Percentiles rank a stretch among this genome's conserved stretches.
Evolutionary conservation across 441 rosid genomes (phyloP).

Genomic region (Erodium chrysanthum): DNA sequence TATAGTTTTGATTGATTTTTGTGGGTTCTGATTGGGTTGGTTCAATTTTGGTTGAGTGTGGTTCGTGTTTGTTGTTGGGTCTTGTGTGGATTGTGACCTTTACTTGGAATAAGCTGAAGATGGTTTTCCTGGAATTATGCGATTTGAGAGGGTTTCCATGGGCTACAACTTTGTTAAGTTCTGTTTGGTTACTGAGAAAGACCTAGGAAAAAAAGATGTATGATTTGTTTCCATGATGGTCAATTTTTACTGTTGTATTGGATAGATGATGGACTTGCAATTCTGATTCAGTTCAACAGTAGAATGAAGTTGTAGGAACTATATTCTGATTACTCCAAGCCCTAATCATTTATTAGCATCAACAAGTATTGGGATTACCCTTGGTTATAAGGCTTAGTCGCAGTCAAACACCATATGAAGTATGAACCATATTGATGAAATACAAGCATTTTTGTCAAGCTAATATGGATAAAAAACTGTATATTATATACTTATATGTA

Average conservation of each 20-base stretch:
- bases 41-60: not conserved
- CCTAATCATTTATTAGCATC: not conserved
- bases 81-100: no score
- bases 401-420: not conserved
- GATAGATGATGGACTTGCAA: not conserved
- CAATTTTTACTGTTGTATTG: not conserved
- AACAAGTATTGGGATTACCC: not conserved
- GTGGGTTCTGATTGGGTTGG: no score
- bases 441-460: not conserved
- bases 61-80: not conserved
- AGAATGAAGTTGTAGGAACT: not conserved
- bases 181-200: constrained; percentile 3
- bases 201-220: not conserved
- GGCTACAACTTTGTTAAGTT: not conserved
- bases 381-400: not conserved
- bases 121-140: no score
- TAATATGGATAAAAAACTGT: not conserved
- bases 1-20: not conserved
- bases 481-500: not conserved
- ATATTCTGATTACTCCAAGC: no score
- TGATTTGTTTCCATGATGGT: not conserved
- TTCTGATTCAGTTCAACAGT: not conserved
- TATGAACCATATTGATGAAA: not conserved
- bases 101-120: not conserved
- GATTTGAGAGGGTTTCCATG: not conserved